Percentiles rank a stretch among this genome's conserved stretches.
These are phyloP conservation scores for Cryptococcus sp. DNA, from an alignment of 1,284 basidiomycete species.

Conservation along the genomic window DNA sequence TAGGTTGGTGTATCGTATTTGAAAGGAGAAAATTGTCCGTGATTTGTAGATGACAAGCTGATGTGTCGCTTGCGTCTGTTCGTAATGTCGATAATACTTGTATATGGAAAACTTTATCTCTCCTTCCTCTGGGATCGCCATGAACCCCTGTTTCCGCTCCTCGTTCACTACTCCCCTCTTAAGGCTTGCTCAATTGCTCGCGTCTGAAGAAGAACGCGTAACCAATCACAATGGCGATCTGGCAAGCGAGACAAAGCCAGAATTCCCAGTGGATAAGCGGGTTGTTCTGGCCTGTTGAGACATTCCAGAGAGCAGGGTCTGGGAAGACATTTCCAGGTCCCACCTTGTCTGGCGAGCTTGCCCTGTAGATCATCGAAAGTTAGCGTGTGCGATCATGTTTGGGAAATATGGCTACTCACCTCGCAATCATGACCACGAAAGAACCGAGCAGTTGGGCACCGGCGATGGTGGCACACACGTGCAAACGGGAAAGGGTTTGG, in stretches of 20 bases:
- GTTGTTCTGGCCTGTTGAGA: conserved; percentile 53
- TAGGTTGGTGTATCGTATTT: neutral
- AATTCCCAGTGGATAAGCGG: conserved; percentile 60
- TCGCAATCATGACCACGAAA: conserved; percentile 52
- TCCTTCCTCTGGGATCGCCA: neutral
- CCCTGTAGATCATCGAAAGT: conserved; percentile 17
- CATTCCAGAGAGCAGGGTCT: conserved; percentile 85
- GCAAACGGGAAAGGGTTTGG: conserved; percentile 85
- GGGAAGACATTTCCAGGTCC: conserved; percentile 88
- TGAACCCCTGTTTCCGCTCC: neutral
- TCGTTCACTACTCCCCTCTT: conserved; percentile 3
- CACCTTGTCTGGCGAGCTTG: conserved; percentile 55
- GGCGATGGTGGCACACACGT: conserved; percentile 87
- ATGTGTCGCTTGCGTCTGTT: neutral
- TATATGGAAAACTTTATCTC: neutral
- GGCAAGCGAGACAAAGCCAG: conserved; percentile 73
- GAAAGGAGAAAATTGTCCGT: neutral
- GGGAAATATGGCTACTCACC: conserved; percentile 23
- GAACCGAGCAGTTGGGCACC: conserved; percentile 66
- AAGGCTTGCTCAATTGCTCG: conserved; percentile 52
- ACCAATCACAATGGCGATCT: conserved; percentile 76
- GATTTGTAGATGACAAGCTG: neutral
- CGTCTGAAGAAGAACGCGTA: conserved; percentile 84
- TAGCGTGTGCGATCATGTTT: neutral
- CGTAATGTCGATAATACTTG: neutral